Evolutionary conservation across 352 stramenopile species (phyloP).

Genomic region (Phytophthora rubi): DNA sequence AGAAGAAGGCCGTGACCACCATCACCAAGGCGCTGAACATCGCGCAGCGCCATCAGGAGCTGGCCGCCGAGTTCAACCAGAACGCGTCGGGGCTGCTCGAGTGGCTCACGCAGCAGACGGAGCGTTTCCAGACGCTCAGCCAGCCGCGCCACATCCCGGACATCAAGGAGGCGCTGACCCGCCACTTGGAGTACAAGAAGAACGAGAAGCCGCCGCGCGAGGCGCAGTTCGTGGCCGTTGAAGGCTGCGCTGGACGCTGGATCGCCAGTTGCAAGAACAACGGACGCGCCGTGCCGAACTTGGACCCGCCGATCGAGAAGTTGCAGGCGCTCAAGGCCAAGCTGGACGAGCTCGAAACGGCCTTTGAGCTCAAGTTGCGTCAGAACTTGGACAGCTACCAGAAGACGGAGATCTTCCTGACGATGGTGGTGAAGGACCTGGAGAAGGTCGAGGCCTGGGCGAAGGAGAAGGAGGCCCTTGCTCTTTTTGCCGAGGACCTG

Average conservation of each 20-base stretch:
- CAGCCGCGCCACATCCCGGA: slow-evolving; percentile 71
- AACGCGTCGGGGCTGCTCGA: slow-evolving; percentile 74
- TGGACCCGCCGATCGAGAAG: slow-evolving; percentile 81
- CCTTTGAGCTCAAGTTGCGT: slow-evolving; percentile 76
- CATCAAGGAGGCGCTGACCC: slow-evolving; percentile 68
- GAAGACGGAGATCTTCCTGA: slow-evolving; percentile 84
- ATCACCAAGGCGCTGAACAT: slow-evolving; percentile 93
- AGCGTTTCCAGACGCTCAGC: slow-evolving; percentile 78
- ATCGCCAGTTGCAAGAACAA: slow-evolving; percentile 91
- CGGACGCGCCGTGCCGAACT: slow-evolving; percentile 67
- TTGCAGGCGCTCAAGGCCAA: slow-evolving; percentile 78
- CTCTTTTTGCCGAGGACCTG: slow-evolving; percentile 70
- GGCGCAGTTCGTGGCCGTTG: slow-evolving; percentile 79
- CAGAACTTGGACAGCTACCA: slow-evolving; percentile 83
- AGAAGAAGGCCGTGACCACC: slow-evolving; percentile 90
- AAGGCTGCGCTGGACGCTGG: slow-evolving; percentile 82
- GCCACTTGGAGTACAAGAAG: slow-evolving; percentile 87
- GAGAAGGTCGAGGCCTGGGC: slow-evolving; percentile 85
- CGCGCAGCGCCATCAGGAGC: slow-evolving; percentile 87
- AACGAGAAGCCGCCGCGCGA: slow-evolving; percentile 87
- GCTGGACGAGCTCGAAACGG: slow-evolving; percentile 70
- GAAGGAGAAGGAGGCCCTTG: slow-evolving; percentile 79
- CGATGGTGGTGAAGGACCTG: slow-evolving; percentile 86
- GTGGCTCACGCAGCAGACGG: slow-evolving; percentile 74
- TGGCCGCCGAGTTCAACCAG: slow-evolving; percentile 76